These are phyloP conservation scores for Lepidium sativum DNA, from an alignment of 345 rosid species.

Conservation along the genomic window DNA sequence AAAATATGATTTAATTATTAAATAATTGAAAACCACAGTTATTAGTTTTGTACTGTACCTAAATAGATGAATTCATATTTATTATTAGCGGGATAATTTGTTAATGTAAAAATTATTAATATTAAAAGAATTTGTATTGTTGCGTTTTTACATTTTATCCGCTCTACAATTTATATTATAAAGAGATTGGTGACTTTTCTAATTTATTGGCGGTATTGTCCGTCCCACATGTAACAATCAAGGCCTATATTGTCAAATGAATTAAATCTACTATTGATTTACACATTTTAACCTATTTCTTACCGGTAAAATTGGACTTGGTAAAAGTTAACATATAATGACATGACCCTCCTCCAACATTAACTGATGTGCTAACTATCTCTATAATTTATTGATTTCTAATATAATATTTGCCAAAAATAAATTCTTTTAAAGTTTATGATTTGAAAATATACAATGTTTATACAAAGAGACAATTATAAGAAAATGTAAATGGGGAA, in stretches of 20 bases:
- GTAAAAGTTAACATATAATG: constrained; percentile 1
- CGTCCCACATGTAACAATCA: too few relatives aligned
- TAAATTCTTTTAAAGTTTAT: not conserved
- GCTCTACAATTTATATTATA: too few relatives aligned
- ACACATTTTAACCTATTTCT: constrained; percentile 1
- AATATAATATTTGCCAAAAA: not conserved
- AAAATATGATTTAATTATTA: too few relatives aligned
- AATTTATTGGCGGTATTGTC: too few relatives aligned
- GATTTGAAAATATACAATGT: constrained; percentile 11
- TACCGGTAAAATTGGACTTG: not conserved
- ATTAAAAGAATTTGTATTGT: too few relatives aligned
- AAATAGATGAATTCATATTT: too few relatives aligned
- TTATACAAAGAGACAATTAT: constrained; percentile 24
- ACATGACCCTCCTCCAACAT: not conserved
- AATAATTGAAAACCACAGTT: too few relatives aligned
- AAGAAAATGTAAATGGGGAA: constrained; percentile 28
- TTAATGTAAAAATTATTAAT: too few relatives aligned
- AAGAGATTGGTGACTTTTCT: too few relatives aligned
- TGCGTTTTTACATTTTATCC: too few relatives aligned
- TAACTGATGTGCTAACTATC: not conserved
- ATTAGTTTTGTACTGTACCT: too few relatives aligned
- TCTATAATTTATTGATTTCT: not conserved
- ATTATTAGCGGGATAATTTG: too few relatives aligned
- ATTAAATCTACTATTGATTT: constrained; percentile 1
- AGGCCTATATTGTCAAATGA: not conserved